Percentiles rank a stretch among this genome's conserved stretches.
phyloP scores from a whole-genome alignment of 2,329 filamentous ascomycete species.

The Paracorniculantispora psalliotae region DNA sequence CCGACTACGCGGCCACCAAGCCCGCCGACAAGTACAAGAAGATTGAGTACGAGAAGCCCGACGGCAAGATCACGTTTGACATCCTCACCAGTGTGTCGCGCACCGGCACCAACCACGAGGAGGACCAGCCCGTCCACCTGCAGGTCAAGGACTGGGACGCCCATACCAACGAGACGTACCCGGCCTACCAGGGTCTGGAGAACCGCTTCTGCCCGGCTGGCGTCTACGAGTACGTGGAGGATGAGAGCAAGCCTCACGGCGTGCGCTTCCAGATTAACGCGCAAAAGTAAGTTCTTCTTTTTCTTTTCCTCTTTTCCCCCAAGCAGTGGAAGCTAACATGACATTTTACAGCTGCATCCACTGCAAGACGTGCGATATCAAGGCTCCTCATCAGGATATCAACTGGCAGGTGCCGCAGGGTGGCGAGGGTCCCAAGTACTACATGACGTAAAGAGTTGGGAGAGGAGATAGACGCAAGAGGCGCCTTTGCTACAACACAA shows the following conservation, averaged over 20 bases:
- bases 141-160: conserved; percentile 94
- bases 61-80: conserved; percentile 92
- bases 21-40: conserved; percentile 72
- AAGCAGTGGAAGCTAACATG: background rate
- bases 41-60: conserved; percentile 96
- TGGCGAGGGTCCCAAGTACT: conserved; percentile 71
- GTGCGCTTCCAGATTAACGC: conserved; percentile 97
- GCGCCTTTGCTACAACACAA: background rate
- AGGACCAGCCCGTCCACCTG: conserved; percentile 94
- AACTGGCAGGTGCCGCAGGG: conserved; percentile 95
- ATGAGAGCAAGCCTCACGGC: conserved; percentile 76
- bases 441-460: conserved; percentile 58
- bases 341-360: conserved; percentile 75
- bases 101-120: conserved; percentile 96
- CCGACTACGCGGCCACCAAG: conserved; percentile 76
- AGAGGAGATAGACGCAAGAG: background rate
- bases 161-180: conserved; percentile 78
- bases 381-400: conserved; percentile 93
- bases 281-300: conserved; percentile 72
- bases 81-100: conserved; percentile 92
- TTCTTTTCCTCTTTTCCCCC: background rate
- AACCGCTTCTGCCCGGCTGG: conserved; percentile 96
- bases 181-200: conserved; percentile 85
- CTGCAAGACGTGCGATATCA: conserved; percentile 99
- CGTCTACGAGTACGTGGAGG: conserved; percentile 97